Evolutionary conservation across 805 yeast genomes (phyloP).

Genomic region (Saturnispora diversa): DNA sequence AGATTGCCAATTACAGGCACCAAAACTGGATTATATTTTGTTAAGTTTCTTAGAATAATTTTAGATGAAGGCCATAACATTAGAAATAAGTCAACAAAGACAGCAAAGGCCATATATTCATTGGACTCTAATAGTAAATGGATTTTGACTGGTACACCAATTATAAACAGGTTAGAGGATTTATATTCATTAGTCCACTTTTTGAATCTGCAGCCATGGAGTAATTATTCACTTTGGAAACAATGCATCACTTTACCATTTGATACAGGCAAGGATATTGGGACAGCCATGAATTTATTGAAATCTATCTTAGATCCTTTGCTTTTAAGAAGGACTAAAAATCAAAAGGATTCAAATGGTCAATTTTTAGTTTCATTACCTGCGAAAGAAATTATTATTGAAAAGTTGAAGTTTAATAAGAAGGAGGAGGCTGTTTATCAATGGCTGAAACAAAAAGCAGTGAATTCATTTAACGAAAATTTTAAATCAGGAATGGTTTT

Average conservation of each 20-base stretch:
- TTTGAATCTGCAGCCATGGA: conserved; percentile 83
- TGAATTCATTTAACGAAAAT: conserved; percentile 50
- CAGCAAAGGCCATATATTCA: conserved; percentile 69
- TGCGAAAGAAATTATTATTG: conserved; percentile 60
- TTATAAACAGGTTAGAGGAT: conserved; percentile 82
- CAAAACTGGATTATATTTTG: conserved; percentile 54
- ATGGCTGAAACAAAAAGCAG: conserved; percentile 61
- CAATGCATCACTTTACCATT: conserved; percentile 78
- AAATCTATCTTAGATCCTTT: conserved; percentile 80
- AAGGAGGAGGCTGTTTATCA: conserved; percentile 60
- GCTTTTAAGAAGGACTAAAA: conserved; percentile 75
- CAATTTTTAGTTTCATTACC: conserved; percentile 70
- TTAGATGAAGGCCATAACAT: conserved; percentile 90
- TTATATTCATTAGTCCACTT: conserved; percentile 69
- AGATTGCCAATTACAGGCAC: conserved; percentile 28
- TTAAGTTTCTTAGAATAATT: conserved; percentile 60
- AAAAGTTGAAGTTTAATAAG: conserved; percentile 56
- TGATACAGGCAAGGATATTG: conserved; percentile 54
- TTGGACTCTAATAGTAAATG: conserved; percentile 62
- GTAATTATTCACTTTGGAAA: conserved; percentile 77
- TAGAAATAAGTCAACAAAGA: conserved; percentile 67
- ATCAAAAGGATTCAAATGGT: conserved; percentile 70
- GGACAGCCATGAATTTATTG: conserved; percentile 74
- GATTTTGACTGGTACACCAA: conserved; percentile 91
- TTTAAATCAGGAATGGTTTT: conserved; percentile 58